These are phyloP conservation scores for Suillus lakei DNA, from an alignment of 768 basidiomycete species.

Conservation along the genomic window DNA sequence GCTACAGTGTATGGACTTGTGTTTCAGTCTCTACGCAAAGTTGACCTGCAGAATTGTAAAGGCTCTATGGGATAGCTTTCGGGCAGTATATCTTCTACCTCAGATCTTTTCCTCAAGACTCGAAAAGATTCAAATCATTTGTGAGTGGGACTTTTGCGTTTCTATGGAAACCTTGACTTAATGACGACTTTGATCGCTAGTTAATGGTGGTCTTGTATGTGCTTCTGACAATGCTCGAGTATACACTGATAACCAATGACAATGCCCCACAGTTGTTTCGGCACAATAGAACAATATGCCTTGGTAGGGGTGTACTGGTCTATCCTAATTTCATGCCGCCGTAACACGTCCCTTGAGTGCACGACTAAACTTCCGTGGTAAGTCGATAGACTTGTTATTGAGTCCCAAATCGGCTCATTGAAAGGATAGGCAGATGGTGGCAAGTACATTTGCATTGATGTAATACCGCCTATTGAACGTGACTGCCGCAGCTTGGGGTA, in stretches of 20 bases:
- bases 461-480: background rate
- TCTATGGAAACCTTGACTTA: background rate
- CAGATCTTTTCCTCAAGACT: slow-evolving; percentile 21
- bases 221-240: background rate
- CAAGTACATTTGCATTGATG: background rate
- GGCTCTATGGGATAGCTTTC: slow-evolving; percentile 23
- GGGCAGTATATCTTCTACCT: slow-evolving; percentile 26
- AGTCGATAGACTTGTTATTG: background rate
- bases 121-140: slow-evolving; percentile 13
- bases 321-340: slow-evolving; percentile 7
- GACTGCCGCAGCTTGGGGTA: background rate
- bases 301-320: slow-evolving; percentile 5
- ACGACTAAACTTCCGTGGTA: slow-evolving; percentile 1
- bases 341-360: background rate
- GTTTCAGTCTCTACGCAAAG: background rate
- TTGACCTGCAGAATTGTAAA: slow-evolving; percentile 1
- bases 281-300: background rate
- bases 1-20: slow-evolving; percentile 17
- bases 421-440: slow-evolving; percentile 1
- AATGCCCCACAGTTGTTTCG: background rate
- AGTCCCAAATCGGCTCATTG: background rate
- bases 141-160: slow-evolving; percentile 12
- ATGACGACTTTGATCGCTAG: background rate
- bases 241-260: background rate
- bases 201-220: background rate